These are phyloP conservation scores for Eudorina sp. DNA, from an alignment of 139 green algal genomes.

Conservation along the genomic window DNA sequence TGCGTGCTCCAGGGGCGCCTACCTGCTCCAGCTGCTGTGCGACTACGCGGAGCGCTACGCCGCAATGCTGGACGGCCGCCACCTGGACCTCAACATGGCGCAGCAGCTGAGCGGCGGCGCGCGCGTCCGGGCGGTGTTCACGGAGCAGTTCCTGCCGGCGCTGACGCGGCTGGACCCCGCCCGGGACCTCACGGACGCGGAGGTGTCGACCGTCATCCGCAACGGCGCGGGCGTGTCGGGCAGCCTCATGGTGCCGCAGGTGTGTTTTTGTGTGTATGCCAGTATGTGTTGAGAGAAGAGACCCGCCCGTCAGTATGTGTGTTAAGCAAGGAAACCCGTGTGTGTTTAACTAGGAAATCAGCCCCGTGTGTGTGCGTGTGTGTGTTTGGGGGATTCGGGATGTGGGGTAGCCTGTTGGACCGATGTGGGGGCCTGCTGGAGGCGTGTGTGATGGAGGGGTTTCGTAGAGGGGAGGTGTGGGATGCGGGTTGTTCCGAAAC, in stretches of 20 bases:
- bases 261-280: not conserved
- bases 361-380: no score
- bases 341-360: no score
- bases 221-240: constrained; percentile 90
- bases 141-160: constrained; percentile 40
- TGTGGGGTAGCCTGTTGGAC: no score
- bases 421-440: no score
- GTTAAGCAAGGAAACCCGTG: no score
- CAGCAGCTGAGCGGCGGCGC: constrained; percentile 35
- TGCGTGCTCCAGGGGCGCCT: constrained; percentile 56
- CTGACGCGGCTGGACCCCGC: constrained; percentile 62
- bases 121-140: constrained; percentile 44
- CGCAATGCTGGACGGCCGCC: constrained; percentile 89
- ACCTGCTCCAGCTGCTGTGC: constrained; percentile 90
- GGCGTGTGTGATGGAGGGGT: no score
- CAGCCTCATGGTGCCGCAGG: constrained; percentile 46
- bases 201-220: constrained; percentile 94
- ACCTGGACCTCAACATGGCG: constrained; percentile 54
- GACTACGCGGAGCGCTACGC: constrained; percentile 84
- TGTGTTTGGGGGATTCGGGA: no score
- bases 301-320: no score
- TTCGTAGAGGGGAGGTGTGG: no score
- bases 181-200: constrained; percentile 86
- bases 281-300: no score
- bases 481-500: no score